These are phyloP conservation scores for Delphinella strobiligena DNA, from an alignment of 2,329 filamentous ascomycete genomes.

Conservation along the genomic window DNA sequence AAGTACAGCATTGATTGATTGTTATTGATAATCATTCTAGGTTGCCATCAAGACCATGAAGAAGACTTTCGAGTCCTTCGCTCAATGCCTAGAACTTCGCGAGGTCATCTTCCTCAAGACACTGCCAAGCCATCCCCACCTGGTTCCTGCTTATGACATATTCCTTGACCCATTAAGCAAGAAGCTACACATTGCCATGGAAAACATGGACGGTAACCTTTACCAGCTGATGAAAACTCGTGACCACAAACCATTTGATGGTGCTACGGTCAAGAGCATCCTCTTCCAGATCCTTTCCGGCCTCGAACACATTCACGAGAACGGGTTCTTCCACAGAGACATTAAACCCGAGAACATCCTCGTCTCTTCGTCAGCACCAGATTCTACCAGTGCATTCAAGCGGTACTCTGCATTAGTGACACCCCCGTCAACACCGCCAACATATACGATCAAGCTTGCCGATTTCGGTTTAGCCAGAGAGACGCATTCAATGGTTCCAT, in stretches of 20 bases:
- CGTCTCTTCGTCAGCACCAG: constrained; percentile 79
- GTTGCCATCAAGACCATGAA: constrained; percentile 99
- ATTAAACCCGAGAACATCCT: constrained; percentile 99
- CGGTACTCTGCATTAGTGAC: constrained; percentile 89
- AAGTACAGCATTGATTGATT: constrained; percentile 9
- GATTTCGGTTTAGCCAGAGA: constrained; percentile 97
- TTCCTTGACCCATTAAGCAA: constrained; percentile 93
- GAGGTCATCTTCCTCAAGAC: constrained; percentile 95
- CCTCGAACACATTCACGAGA: constrained; percentile 91
- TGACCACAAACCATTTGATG: constrained; percentile 88
- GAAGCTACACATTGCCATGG: constrained; percentile 97
- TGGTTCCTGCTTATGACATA: constrained; percentile 96
- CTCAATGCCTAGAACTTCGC: constrained; percentile 79
- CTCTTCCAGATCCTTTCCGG: constrained; percentile 94
- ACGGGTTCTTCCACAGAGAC: constrained; percentile 96
- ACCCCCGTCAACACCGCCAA: constrained; percentile 83
- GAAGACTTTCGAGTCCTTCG: constrained; percentile 92
- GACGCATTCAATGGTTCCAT: constrained; percentile 89
- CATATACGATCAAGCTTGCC: constrained; percentile 95
- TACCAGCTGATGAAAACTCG: constrained; percentile 98
- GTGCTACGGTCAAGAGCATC: constrained; percentile 90
- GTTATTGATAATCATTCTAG: constrained; percentile 34
- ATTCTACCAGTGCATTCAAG: constrained; percentile 74
- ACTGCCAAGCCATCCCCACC: constrained; percentile 73
- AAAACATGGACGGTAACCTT: constrained; percentile 98